Evolutionary conservation across 305 asterid genomes (phyloP).

Genomic region (Nicotiana rustica): DNA sequence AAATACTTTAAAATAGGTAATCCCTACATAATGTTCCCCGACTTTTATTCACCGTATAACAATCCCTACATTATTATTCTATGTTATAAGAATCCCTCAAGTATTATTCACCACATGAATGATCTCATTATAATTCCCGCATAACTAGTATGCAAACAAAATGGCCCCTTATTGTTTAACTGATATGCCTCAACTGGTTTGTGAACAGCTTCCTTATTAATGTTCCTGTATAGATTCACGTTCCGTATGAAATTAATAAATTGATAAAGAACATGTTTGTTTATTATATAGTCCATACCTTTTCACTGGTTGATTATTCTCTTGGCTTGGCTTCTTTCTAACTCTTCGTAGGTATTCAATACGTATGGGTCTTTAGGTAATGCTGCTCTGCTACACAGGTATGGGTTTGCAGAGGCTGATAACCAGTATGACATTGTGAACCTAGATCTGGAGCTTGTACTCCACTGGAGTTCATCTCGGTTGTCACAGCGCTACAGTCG

Average conservation of each 20-base stretch:
- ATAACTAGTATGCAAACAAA: slow-evolving; percentile 4
- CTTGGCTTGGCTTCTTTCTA: slow-evolving; percentile 19
- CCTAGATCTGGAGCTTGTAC: slow-evolving; percentile 75
- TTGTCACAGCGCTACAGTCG: slow-evolving; percentile 71
- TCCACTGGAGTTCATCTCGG: slow-evolving; percentile 74
- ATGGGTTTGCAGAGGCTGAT: slow-evolving; percentile 82
- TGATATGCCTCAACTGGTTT: slow-evolving; percentile 10
- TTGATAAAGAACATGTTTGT: not conserved
- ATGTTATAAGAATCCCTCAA: not conserved
- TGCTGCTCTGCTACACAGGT: slow-evolving; percentile 95
- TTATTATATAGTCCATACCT: not conserved
- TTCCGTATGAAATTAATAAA: not conserved
- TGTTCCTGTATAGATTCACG: not conserved
- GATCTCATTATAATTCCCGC: not conserved
- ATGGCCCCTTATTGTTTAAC: not conserved
- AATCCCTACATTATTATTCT: not conserved
- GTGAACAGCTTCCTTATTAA: not conserved
- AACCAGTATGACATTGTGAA: slow-evolving; percentile 86
- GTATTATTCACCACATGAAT: slow-evolving; percentile 7
- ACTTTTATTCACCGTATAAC: not conserved
- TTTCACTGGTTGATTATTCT: not conserved
- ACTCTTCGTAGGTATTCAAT: slow-evolving; percentile 75
- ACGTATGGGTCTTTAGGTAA: slow-evolving; percentile 84
- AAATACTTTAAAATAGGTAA: not conserved
- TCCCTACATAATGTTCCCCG: not conserved